Evolutionary conservation across 2,329 filamentous ascomycete species (phyloP).

Genomic region (Cryphonectria radicalis): DNA sequence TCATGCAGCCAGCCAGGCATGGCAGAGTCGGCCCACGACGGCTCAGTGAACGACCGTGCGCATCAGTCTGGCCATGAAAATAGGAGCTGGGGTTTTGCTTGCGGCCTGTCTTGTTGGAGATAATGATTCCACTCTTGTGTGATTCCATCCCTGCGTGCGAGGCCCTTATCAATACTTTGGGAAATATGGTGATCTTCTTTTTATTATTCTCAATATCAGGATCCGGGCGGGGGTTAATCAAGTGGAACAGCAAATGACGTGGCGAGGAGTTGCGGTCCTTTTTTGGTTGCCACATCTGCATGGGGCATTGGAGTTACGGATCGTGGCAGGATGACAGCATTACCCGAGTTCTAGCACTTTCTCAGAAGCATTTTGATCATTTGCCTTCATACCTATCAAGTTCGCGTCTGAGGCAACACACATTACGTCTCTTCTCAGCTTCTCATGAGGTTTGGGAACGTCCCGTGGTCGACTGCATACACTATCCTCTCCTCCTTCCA

Average conservation of each 20-base stretch:
- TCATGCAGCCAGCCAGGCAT: not conserved
- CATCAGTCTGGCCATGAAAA: not conserved
- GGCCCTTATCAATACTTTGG: not conserved
- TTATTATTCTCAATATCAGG: not conserved
- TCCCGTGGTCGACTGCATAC: not conserved
- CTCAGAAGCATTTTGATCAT: conserved; percentile 4
- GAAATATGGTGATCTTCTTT: not conserved
- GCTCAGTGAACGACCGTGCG: not conserved
- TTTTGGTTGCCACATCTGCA: conserved; percentile 21
- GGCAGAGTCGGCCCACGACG: not conserved
- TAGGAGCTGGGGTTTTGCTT: conserved; percentile 14
- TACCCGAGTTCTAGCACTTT: conserved; percentile 7
- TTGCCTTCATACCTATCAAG: not conserved
- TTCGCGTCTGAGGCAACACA: not conserved
- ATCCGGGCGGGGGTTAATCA: not conserved
- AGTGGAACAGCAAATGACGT: conserved; percentile 13
- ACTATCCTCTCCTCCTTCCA: not conserved
- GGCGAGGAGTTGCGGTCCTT: conserved; percentile 19
- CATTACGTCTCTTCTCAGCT: not conserved
- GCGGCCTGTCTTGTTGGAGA: conserved; percentile 24
- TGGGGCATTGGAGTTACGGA: conserved; percentile 21
- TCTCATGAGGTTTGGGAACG: not conserved
- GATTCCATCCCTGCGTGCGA: not conserved
- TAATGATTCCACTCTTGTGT: not conserved
- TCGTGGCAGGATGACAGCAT: conserved; percentile 9